Base-by-base conservation (phyloP, 495 filamentous ascomycete genomes). In the Penicillium canescens region DNA sequence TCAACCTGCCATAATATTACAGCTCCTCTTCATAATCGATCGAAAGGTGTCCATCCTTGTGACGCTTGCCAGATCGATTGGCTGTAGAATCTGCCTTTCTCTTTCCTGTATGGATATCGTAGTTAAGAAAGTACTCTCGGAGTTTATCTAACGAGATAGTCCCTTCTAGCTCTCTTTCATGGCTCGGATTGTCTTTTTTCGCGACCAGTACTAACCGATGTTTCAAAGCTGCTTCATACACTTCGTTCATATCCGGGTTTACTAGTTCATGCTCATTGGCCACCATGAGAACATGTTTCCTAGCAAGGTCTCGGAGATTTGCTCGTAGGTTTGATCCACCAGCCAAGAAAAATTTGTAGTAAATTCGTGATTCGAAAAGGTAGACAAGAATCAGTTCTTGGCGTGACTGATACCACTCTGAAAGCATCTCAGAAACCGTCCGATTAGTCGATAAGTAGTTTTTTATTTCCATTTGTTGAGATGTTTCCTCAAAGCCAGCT, bases 21-120 rank as follows among this genome's bases (percentile, higher is more conserved):
- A n/a, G n/a, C n/a, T n/a, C n/a, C n/a, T n/a, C n/a, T n/a, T 38
- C 13, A 9, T 38, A 38, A 38, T 12, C 14, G 3, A 8, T 38
- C 13, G 4, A 4, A 9, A 38, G 6, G 14, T 38, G 13, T 38
- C 13, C 35, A 13, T 38, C 13, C 13, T 38, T 38, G 10, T 38
- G 13, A n/a, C 35, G 35, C 35, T 38, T 38, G 4, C 35, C 20
- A 23, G 41, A 23, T 45, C 13, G 21, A 45, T 45, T 26, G 21
- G 3, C 42, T 31, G 24, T 6, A 38, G 35, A 38, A 6, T 38
- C 35, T 45, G 24, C 42, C 13, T 45, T 45, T 31, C 42, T 45
- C 42, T 45, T 45, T n/a, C 24, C 24, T n/a, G 24, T 45, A 28
- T 45, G 24, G 31, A 45, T n/a, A n/a, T 45, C 14, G 31, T 45